Evolutionary conservation across 2,329 filamentous ascomycete species (phyloP).

Genomic region (Trichophyton schoenleinii): DNA sequence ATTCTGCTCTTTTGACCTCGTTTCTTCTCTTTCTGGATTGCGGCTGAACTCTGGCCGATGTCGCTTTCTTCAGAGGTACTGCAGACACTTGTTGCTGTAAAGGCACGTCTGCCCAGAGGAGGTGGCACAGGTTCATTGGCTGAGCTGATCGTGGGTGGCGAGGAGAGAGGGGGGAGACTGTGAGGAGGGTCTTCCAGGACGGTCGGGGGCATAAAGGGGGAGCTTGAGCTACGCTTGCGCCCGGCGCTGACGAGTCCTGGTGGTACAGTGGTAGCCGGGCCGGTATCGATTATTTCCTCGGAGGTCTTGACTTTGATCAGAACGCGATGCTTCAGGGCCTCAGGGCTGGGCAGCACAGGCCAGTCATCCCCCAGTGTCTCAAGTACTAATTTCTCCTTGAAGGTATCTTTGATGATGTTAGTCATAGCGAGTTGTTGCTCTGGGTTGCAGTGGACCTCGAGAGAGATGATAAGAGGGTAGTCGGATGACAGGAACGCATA

Average conservation of each 20-base stretch:
- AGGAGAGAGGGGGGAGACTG: constrained; percentile 40
- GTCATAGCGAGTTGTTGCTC: constrained; percentile 81
- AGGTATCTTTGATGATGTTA: constrained; percentile 71
- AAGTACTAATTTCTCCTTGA: constrained; percentile 65
- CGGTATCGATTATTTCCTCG: constrained; percentile 24
- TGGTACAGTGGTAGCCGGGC: constrained; percentile 44
- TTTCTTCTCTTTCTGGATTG: constrained; percentile 46
- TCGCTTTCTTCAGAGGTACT: constrained; percentile 71
- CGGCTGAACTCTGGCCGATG: constrained; percentile 38
- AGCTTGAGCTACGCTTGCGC: constrained; percentile 61
- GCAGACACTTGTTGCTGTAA: constrained; percentile 42
- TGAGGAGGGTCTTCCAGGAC: constrained; percentile 44
- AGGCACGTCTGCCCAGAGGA: constrained; percentile 41
- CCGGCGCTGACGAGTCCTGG: constrained; percentile 22
- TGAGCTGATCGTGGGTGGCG: constrained; percentile 41
- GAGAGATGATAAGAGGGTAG: constrained; percentile 84
- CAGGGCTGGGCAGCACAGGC: constrained; percentile 65
- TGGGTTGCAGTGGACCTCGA: constrained; percentile 84
- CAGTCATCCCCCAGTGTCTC: constrained; percentile 59
- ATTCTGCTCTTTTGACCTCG: constrained; percentile 68
- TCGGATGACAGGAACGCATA: constrained; percentile 82
- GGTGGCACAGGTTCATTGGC: constrained; percentile 35
- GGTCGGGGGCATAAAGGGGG: constrained; percentile 55
- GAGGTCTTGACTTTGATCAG: constrained; percentile 81
- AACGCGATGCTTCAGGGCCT: constrained; percentile 70